Evolutionary conservation across 345 rosid genomes (phyloP).

Genomic region (Schrenkiella parvula): DNA sequence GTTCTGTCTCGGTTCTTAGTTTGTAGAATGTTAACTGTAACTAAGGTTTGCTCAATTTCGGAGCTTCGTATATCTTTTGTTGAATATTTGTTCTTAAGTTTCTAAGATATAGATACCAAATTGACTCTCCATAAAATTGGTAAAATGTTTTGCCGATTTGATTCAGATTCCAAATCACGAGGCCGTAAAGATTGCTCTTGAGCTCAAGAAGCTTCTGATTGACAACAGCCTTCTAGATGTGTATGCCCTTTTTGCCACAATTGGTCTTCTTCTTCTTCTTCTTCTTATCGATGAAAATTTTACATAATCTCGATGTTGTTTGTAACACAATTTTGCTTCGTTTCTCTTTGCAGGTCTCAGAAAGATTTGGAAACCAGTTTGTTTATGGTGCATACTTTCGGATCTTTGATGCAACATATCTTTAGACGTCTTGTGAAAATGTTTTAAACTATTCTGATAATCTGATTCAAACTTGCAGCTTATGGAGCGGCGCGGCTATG

Average conservation of each 20-base stretch:
- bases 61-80: background rate
- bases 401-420: background rate
- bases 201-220: constrained; percentile 89
- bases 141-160: background rate
- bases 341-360: constrained; percentile 66
- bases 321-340: background rate
- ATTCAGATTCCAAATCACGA: constrained; percentile 94
- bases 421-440: background rate
- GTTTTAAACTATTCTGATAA: constrained; percentile 2
- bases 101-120: background rate
- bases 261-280: background rate
- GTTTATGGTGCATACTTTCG: constrained; percentile 55
- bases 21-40: constrained; percentile 93
- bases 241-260: constrained; percentile 41
- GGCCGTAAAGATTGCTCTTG: constrained; percentile 92
- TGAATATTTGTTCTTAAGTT: background rate
- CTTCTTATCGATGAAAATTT: background rate
- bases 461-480: constrained; percentile 47
- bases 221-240: constrained; percentile 98
- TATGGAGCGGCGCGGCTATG: constrained; percentile 89
- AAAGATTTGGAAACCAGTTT: constrained; percentile 87
- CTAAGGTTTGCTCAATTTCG: constrained; percentile 49
- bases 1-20: constrained; percentile 91
- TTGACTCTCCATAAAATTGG: background rate
- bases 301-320: background rate